Evolutionary conservation across 768 basidiomycete species (phyloP).

Genomic region (Chiua virens): DNA sequence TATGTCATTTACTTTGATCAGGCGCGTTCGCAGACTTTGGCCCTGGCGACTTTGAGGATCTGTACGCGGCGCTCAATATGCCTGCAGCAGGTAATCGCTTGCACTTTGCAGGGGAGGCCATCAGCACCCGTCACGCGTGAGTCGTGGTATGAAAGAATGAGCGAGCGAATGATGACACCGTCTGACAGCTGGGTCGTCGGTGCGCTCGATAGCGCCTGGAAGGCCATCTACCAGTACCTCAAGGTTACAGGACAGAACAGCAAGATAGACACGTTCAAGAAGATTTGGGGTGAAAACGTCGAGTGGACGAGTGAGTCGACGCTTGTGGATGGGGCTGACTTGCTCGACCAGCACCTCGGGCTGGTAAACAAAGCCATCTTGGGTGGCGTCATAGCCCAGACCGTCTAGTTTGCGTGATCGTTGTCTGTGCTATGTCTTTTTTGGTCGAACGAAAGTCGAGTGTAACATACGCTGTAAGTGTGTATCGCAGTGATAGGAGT

Average conservation of each 20-base stretch:
- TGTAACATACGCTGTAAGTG: too few species aligned
- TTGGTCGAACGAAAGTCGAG: too few species aligned
- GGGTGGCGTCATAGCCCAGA: neutral
- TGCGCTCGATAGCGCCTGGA: slow-evolving; percentile 39
- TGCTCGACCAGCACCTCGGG: slow-evolving; percentile 9
- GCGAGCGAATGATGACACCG: slow-evolving; percentile 22
- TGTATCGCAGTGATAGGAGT: too few species aligned
- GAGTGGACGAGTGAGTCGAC: slow-evolving; percentile 24
- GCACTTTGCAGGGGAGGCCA: slow-evolving; percentile 17
- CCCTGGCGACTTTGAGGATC: slow-evolving; percentile 37
- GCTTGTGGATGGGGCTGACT: neutral
- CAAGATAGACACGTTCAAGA: slow-evolving; percentile 18
- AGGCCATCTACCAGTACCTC: slow-evolving; percentile 31
- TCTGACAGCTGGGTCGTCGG: slow-evolving; percentile 39
- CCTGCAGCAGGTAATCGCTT: slow-evolving; percentile 26
- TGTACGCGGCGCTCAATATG: slow-evolving; percentile 31
- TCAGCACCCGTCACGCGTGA: slow-evolving; percentile 16
- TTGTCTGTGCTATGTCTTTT: neutral
- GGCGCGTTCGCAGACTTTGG: slow-evolving; percentile 43
- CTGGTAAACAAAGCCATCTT: neutral
- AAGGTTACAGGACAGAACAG: slow-evolving; percentile 9
- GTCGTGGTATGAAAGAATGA: neutral
- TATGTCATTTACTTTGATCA: slow-evolving; percentile 22
- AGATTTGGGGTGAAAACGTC: slow-evolving; percentile 31
- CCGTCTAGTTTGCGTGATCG: neutral